A percentile compares a stretch with the other conserved stretches of the same genome.
Evolutionary conservation across 257 asterid genomes (phyloP).

Genomic region (Solanum verrucosum): DNA sequence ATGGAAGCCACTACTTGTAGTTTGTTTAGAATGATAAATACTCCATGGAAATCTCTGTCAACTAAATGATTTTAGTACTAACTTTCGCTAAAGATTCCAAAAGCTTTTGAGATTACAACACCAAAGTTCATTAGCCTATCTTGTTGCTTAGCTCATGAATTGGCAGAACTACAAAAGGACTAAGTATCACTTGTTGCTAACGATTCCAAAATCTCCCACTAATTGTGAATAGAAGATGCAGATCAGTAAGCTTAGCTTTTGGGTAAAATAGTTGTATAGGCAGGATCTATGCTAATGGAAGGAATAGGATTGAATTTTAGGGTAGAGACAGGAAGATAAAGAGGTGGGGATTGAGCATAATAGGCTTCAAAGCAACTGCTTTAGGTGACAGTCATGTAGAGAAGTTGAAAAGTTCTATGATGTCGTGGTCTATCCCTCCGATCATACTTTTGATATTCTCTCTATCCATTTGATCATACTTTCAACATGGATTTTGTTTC

Average conservation of each 20-base stretch:
- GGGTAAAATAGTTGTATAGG: slow-evolving; percentile 5
- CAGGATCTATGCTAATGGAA: slow-evolving; percentile 41
- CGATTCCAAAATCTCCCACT: background rate
- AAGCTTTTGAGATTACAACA: background rate
- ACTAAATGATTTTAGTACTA: background rate
- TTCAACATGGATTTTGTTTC: no score
- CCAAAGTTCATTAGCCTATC: background rate
- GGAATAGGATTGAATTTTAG: slow-evolving; percentile 25
- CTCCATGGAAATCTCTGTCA: background rate
- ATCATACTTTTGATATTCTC: no score
- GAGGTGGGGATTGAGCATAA: slow-evolving; percentile 1
- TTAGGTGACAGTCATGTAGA: slow-evolving; percentile 54
- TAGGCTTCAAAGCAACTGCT: slow-evolving; percentile 55
- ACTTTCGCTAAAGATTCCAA: background rate
- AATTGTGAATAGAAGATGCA: background rate
- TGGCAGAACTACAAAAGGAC: background rate
- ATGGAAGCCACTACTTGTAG: background rate
- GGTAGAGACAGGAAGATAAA: slow-evolving; percentile 22
- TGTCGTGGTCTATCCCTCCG: slow-evolving; percentile 34
- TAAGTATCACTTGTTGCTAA: background rate
- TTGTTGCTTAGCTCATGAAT: background rate
- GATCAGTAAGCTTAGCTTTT: background rate
- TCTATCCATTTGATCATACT: no score
- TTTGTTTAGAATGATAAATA: no score
- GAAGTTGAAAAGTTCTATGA: slow-evolving; percentile 53